Base-by-base conservation (phyloP, 1,284 basidiomycete genomes). In the Apiotrichum mycotoxinovorans region DNA sequence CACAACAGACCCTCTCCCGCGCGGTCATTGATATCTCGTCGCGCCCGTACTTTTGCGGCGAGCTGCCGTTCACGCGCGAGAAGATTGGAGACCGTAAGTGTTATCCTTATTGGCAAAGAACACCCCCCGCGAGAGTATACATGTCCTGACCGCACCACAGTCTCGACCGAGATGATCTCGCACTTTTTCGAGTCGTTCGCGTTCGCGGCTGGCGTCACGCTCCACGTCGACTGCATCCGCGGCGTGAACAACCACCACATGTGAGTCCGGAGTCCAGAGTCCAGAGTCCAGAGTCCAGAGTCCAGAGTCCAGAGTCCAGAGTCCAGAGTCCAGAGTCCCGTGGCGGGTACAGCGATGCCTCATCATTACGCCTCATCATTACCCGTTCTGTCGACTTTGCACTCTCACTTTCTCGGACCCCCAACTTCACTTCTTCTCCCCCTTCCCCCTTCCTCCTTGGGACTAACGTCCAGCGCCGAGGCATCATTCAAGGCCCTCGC, bases 11-110 rank as follows among this genome's bases (percentile, higher is more conserved):
- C 0, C 84, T 99, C 47, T 89, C 92, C 3, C 83, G 96, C 64
- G 94, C 91, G 12, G 96, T 99, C 34, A 91, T 98, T 60, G 96
- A 99, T 77, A 97, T 99, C 63, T 98, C 95, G 71, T 92, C 92
- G 49, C 85, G 96, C 45, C 93, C 95, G 3, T 98, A 89, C 81
- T 98, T 97, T 76, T 86, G 92, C 52, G 89, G 90, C 37, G 87
- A 97, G 66, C 84, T 98, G 15, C 87, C 88, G 23, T 82, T 97
- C 60, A 89, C 87, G 74, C 83, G 96, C 56, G 96, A 99, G 77
- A 98, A 97, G 80, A 89, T 99, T 54, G 96, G 96, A 51, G 96
- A 98, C 67, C 83, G 76, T 78, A 54, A 64, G 77, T 81, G 3
- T n/a, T n/a, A n/a, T n/a, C n/a, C n/a, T n/a, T 8, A n/a, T 11